Percentiles rank a stretch among this genome's conserved stretches.
These are phyloP conservation scores for Hypoxylon cercidicola DNA, from an alignment of 495 filamentous ascomycete genomes.

Conservation along the genomic window DNA sequence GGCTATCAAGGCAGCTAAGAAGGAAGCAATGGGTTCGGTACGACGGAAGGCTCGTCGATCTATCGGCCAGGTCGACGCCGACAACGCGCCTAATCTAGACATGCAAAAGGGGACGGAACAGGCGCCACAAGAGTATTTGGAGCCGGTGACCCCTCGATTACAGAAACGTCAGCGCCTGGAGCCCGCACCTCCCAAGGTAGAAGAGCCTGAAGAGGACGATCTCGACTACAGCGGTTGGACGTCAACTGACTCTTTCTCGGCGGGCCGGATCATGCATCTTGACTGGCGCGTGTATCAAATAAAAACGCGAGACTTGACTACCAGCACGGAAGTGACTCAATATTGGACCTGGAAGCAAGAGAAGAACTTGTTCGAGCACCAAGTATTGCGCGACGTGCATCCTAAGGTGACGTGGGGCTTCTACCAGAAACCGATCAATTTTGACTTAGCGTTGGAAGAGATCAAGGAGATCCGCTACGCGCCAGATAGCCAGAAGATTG, in stretches of 20 bases:
- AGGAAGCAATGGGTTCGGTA: conserved; percentile 24
- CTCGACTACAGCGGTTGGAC: conserved; percentile 56
- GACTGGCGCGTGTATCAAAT: conserved; percentile 62
- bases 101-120: conserved; percentile 27
- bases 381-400: conserved; percentile 54
- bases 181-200: not conserved
- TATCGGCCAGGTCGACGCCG: conserved; percentile 41
- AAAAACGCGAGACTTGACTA: conserved; percentile 52
- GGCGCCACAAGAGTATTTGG: conserved; percentile 27
- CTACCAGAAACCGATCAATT: conserved; percentile 58
- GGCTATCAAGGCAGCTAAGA: conserved; percentile 39
- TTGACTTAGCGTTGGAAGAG: conserved; percentile 52
- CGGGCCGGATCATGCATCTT: conserved; percentile 49
- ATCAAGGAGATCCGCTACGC: conserved; percentile 52
- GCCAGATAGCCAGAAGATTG: conserved; percentile 43
- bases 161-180: conserved; percentile 43
- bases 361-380: conserved; percentile 55
- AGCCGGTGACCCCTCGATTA: conserved; percentile 39
- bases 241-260: conserved; percentile 54
- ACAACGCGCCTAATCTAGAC: conserved; percentile 30
- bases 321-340: conserved; percentile 55
- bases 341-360: conserved; percentile 60
- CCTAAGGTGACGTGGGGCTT: conserved; percentile 55
- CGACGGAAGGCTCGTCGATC: conserved; percentile 41
- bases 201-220: conserved; percentile 43